Evolutionary conservation across 2,329 filamentous ascomycete species (phyloP).

Genomic region (Remersonia thermophila): DNA sequence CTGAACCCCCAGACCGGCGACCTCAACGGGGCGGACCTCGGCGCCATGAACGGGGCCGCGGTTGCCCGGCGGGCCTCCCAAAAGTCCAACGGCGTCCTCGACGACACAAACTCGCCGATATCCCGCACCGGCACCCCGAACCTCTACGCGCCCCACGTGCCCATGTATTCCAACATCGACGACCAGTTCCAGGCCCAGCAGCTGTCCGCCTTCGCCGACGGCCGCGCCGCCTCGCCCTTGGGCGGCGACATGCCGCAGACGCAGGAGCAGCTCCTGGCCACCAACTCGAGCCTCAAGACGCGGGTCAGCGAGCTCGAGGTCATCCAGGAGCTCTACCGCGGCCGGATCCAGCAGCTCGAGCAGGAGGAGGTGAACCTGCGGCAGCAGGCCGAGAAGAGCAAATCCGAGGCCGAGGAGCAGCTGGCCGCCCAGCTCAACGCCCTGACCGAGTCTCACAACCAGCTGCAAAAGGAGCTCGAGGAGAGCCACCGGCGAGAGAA

Average conservation of each 20-base stretch:
- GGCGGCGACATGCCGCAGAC: slow-evolving; percentile 56
- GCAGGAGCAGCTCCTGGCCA: slow-evolving; percentile 66
- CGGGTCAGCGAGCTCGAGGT: slow-evolving; percentile 90
- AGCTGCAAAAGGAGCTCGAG: slow-evolving; percentile 53
- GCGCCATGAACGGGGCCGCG: slow-evolving; percentile 29
- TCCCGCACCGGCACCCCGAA: slow-evolving; percentile 69
- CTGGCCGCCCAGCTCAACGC: slow-evolving; percentile 44
- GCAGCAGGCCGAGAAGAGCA: slow-evolving; percentile 38
- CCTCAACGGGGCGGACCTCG: slow-evolving; percentile 48
- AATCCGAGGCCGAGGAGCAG: slow-evolving; percentile 38
- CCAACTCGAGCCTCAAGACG: slow-evolving; percentile 83
- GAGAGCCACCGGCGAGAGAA: slow-evolving; percentile 69
- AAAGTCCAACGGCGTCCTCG: slow-evolving; percentile 61
- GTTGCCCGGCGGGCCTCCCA: slow-evolving; percentile 50
- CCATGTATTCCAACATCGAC: slow-evolving; percentile 64
- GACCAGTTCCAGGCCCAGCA: slow-evolving; percentile 51
- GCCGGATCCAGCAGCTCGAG: slow-evolving; percentile 60
- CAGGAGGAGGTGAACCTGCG: slow-evolving; percentile 39
- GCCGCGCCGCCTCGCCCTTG: slow-evolving; percentile 35
- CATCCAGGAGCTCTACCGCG: slow-evolving; percentile 75
- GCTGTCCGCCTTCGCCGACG: slow-evolving; percentile 40
- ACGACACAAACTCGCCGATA: slow-evolving; percentile 65
- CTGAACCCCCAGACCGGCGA: slow-evolving; percentile 28
- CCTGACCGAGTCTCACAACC: slow-evolving; percentile 27
- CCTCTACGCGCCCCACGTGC: slow-evolving; percentile 53